phyloP scores from a whole-genome alignment of 2,329 filamentous ascomycete species.

The Sclerotinia minor region DNA sequence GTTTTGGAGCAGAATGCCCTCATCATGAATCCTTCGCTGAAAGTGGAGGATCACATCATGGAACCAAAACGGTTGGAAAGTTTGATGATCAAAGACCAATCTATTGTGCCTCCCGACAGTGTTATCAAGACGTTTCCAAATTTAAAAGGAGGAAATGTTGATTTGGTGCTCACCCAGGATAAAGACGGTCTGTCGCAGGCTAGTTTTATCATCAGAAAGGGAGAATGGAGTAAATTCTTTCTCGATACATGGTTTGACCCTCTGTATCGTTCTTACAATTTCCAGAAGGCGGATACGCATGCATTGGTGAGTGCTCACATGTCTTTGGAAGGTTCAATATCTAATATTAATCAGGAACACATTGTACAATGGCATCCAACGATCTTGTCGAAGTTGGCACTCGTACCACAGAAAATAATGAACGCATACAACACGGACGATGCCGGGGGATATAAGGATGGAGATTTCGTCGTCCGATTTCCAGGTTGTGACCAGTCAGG shows the following conservation, averaged over 20 bases:
- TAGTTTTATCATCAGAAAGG: slow-evolving; percentile 78
- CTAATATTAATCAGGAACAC: slow-evolving; percentile 62
- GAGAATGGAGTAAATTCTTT: slow-evolving; percentile 91
- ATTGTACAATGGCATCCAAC: slow-evolving; percentile 97
- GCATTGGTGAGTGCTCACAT: slow-evolving; percentile 65
- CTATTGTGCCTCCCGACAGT: slow-evolving; percentile 91
- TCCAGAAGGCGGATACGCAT: slow-evolving; percentile 90
- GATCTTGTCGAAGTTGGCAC: slow-evolving; percentile 81
- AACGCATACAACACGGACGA: slow-evolving; percentile 70
- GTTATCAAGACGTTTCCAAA: slow-evolving; percentile 93
- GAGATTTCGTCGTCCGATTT: slow-evolving; percentile 82
- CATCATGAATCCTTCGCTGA: slow-evolving; percentile 79
- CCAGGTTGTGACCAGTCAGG: slow-evolving; percentile 61
- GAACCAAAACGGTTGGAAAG: slow-evolving; percentile 65
- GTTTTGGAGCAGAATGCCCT: slow-evolving; percentile 80
- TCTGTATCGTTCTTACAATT: slow-evolving; percentile 90
- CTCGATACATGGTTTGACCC: slow-evolving; percentile 96
- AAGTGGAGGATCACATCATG: slow-evolving; percentile 71
- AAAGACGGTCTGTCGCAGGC: slow-evolving; percentile 72
- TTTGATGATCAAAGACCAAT: slow-evolving; percentile 79
- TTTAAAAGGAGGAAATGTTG: slow-evolving; percentile 73
- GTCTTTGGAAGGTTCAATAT: slow-evolving; percentile 1
- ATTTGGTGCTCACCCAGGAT: slow-evolving; percentile 84
- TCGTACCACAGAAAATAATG: slow-evolving; percentile 82
- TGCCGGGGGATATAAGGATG: slow-evolving; percentile 71